These are phyloP conservation scores for Balansia obtecta DNA, from an alignment of 2,329 filamentous ascomycete species.

Conservation along the genomic window DNA sequence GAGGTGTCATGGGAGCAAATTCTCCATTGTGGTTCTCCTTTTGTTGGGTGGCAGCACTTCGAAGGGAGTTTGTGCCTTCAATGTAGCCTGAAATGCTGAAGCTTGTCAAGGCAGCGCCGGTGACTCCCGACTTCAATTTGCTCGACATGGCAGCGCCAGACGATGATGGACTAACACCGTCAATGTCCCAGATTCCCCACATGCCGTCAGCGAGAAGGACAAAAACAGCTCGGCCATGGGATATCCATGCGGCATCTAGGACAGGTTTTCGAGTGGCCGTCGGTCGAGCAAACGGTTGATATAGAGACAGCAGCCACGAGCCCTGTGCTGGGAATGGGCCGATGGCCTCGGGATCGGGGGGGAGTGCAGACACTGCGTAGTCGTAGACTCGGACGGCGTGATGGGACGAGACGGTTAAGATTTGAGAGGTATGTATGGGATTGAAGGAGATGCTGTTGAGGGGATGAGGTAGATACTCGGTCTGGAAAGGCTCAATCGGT, in stretches of 20 bases:
- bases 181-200: constrained; percentile 58
- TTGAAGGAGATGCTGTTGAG: constrained; percentile 48
- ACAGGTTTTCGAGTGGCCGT: constrained; percentile 43
- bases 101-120: constrained; percentile 43
- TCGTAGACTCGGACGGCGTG: constrained; percentile 51
- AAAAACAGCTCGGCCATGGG: constrained; percentile 46
- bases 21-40: constrained; percentile 31
- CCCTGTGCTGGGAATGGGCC: constrained; percentile 44
- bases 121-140: constrained; percentile 38
- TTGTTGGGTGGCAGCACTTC: constrained; percentile 23
- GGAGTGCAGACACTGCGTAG: constrained; percentile 40
- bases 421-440: constrained; percentile 42
- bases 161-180: constrained; percentile 38
- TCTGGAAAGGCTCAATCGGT: constrained; percentile 42
- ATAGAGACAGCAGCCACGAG: constrained; percentile 52
- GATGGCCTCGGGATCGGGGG: constrained; percentile 36
- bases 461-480: constrained; percentile 42
- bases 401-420: constrained; percentile 42
- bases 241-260: constrained; percentile 50
- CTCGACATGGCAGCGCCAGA: constrained; percentile 32
- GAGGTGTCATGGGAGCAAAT: constrained; percentile 53
- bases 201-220: constrained; percentile 49
- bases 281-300: constrained; percentile 40
- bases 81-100: constrained; percentile 48
- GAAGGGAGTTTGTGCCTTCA: constrained; percentile 45